Evolutionary conservation across 495 filamentous ascomycete genomes (phyloP).

Genomic region (Tuber melanosporum): DNA sequence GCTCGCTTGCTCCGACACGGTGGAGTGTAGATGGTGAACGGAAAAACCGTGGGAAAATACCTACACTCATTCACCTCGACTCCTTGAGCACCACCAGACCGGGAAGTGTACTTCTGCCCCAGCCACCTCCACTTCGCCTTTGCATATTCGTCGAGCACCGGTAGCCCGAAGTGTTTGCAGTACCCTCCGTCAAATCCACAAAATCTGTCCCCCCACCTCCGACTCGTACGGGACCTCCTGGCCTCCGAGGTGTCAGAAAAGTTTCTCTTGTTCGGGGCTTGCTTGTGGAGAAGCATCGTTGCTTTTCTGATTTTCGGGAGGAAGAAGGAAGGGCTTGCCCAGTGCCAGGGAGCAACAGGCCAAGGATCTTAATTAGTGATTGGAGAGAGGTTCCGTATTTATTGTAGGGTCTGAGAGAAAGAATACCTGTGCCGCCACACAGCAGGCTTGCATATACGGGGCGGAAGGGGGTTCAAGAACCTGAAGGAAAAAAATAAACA

Average conservation of each 20-base stretch:
- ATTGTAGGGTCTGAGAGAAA: background rate
- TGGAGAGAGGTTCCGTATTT: background rate
- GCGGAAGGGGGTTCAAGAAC: background rate
- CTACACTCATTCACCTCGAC: background rate
- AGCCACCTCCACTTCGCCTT: background rate
- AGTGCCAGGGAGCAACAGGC: background rate
- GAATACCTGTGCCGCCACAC: background rate
- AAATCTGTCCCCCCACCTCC: background rate
- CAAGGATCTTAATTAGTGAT: slow-evolving; percentile 2
- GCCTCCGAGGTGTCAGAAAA: background rate
- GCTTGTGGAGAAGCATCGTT: background rate
- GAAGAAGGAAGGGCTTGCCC: background rate
- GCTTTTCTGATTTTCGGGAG: background rate
- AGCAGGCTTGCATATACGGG: background rate
- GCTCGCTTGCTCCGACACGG: background rate
- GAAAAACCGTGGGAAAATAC: background rate
- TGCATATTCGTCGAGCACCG: background rate
- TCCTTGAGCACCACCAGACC: background rate
- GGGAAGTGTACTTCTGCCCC: background rate
- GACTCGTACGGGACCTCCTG: background rate
- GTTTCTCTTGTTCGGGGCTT: background rate
- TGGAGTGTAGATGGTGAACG: background rate
- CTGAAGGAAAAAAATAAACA: background rate
- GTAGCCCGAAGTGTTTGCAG: background rate
- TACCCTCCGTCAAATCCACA: background rate